phyloP scores from a whole-genome alignment of 352 stramenopile genomes.

The Phytophthora brassicae region DNA sequence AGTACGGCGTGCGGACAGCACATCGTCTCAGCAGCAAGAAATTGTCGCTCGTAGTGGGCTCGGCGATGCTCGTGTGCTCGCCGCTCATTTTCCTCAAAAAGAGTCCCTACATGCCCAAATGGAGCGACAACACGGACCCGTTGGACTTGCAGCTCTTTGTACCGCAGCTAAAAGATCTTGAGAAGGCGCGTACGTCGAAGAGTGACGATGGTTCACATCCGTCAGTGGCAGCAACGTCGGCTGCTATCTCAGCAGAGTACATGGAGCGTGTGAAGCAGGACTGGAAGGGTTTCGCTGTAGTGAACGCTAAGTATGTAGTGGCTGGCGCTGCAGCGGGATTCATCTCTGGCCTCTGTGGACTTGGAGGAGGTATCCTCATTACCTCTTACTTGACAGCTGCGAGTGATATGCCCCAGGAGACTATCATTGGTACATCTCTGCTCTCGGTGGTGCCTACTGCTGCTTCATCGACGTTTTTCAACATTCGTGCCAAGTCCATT shows the following conservation, averaged over 20 bases:
- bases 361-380: slow-evolving; percentile 85
- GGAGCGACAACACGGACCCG: slow-evolving; percentile 47
- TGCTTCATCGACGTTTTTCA: slow-evolving; percentile 79
- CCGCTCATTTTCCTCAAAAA: slow-evolving; percentile 88
- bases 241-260: slow-evolving; percentile 40
- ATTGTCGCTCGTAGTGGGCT: slow-evolving; percentile 72
- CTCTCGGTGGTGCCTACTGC: slow-evolving; percentile 81
- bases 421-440: slow-evolving; percentile 84
- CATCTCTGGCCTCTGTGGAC: slow-evolving; percentile 81
- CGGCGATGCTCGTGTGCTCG: slow-evolving; percentile 76
- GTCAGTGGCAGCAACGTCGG: slow-evolving; percentile 20
- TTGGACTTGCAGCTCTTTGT: slow-evolving; percentile 84
- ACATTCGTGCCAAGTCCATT: slow-evolving; percentile 76
- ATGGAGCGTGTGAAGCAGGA: slow-evolving; percentile 45
- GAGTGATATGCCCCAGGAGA: slow-evolving; percentile 84
- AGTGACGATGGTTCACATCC: slow-evolving; percentile 9
- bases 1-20: slow-evolving; percentile 76
- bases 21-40: slow-evolving; percentile 77
- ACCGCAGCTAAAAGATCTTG: slow-evolving; percentile 35
- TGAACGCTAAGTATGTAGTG: slow-evolving; percentile 79
- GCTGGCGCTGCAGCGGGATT: slow-evolving; percentile 76
- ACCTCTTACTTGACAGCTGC: slow-evolving; percentile 83
- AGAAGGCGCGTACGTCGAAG: slow-evolving; percentile 10
- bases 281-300: slow-evolving; percentile 42
- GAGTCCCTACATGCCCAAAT: slow-evolving; percentile 74